These are phyloP conservation scores for Furcasterigmium sp. DNA, from an alignment of 2,329 filamentous ascomycete species.

Conservation along the genomic window DNA sequence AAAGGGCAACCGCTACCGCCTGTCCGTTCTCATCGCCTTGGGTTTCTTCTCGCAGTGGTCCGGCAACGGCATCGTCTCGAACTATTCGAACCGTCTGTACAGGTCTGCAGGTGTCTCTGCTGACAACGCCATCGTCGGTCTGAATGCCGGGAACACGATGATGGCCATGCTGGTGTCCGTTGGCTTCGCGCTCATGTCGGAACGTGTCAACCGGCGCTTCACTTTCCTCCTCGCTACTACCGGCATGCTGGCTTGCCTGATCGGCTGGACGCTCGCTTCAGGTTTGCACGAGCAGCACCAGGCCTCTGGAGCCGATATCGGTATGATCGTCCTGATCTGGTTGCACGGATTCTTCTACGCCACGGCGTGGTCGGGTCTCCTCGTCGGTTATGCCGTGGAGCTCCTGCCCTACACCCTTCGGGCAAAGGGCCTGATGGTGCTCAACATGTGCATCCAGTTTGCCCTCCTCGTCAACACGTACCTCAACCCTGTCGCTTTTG, in stretches of 20 bases:
- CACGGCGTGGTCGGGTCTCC: conserved; percentile 51
- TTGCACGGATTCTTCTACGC: conserved; percentile 40
- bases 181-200: conserved; percentile 45
- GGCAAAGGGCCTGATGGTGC: conserved; percentile 49
- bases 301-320: conserved; percentile 27
- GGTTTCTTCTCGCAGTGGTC: conserved; percentile 57
- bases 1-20: conserved; percentile 50
- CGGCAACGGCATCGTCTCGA: conserved; percentile 55
- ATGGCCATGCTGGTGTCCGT: conserved; percentile 48
- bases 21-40: conserved; percentile 46
- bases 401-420: conserved; percentile 44
- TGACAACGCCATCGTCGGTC: conserved; percentile 36
- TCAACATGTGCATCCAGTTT: conserved; percentile 51
- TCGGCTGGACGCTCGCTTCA: conserved; percentile 43
- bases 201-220: conserved; percentile 49
- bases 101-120: conserved; percentile 44
- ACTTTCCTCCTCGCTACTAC: conserved; percentile 43
- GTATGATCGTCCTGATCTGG: conserved; percentile 38
- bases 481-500: conserved; percentile 50
- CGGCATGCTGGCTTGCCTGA: conserved; percentile 42
- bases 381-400: conserved; percentile 48
- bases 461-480: conserved; percentile 49
- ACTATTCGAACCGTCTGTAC: conserved; percentile 52
- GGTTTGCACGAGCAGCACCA: conserved; percentile 37
- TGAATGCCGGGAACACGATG: conserved; percentile 41